Percentiles rank a stretch among this genome's conserved stretches.
phyloP scores from a whole-genome alignment of 225 moss, liverwort and hornwort genomes.

The Ulota crispa region DNA sequence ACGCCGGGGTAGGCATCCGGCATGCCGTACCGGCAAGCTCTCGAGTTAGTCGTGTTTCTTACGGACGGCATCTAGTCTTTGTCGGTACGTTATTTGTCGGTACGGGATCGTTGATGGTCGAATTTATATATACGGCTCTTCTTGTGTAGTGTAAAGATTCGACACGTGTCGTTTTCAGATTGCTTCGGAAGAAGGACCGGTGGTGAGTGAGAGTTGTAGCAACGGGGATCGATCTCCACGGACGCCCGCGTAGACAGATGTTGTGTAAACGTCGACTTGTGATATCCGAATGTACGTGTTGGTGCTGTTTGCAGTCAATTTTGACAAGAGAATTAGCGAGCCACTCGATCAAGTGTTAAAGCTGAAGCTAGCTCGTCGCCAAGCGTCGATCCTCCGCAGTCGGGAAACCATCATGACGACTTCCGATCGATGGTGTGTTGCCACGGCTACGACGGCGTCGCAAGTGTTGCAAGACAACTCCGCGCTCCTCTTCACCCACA shows the following conservation, averaged over 20 bases:
- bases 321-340: not conserved
- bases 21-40: not conserved
- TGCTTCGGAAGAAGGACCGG: not conserved
- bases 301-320: not conserved
- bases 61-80: not conserved
- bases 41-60: not conserved
- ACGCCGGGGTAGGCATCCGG: not conserved
- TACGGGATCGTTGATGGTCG: not conserved
- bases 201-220: not conserved
- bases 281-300: too few species aligned
- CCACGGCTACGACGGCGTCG: not conserved
- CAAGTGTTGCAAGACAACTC: conserved; percentile 23
- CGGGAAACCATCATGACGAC: not conserved
- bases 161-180: not conserved
- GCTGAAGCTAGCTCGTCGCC: conserved; percentile 3
- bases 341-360: conserved; percentile 2
- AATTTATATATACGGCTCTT: not conserved
- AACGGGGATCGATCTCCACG: not conserved
- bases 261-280: too few species aligned
- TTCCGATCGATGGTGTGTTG: not conserved
- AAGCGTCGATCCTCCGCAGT: conserved; percentile 7
- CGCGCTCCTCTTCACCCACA: not conserved
- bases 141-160: too few species aligned
- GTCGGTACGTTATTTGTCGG: too few species aligned
- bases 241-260: too few species aligned